These are phyloP conservation scores for Pleurotus eryngii DNA, from an alignment of 768 basidiomycete genomes.

Conservation along the genomic window DNA sequence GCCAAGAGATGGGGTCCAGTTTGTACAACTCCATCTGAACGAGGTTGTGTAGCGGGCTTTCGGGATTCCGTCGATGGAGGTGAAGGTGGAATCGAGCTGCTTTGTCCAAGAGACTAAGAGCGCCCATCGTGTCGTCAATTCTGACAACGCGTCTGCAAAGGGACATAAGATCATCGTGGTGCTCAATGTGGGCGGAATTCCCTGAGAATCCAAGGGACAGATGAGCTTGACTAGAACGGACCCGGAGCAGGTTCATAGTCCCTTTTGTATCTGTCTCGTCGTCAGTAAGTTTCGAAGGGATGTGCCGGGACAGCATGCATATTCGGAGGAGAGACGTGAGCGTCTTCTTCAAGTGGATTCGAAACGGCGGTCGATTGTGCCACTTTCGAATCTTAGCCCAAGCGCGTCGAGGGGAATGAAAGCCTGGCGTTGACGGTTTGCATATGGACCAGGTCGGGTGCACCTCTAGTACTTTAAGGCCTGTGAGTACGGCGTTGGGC, in stretches of 20 bases:
- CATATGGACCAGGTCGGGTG: conserved; percentile 59
- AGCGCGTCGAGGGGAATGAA: conserved; percentile 31
- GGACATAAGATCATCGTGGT: conserved; percentile 37
- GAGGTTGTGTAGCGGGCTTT: conserved; percentile 41
- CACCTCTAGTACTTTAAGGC: conserved; percentile 48
- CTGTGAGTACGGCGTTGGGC: conserved; percentile 49
- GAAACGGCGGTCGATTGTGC: conserved; percentile 56
- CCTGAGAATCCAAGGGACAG: conserved; percentile 43
- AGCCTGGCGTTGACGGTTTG: conserved; percentile 32
- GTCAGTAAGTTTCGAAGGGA: conserved; percentile 28
- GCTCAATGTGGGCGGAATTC: conserved; percentile 36
- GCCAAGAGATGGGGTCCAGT: conserved; percentile 42
- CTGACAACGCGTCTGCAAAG: conserved; percentile 33
- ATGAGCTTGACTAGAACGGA: conserved; percentile 43
- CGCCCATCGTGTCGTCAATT: conserved; percentile 28
- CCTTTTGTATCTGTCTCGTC: conserved; percentile 27
- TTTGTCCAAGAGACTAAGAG: conserved; percentile 44
- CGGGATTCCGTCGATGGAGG: conserved; percentile 47
- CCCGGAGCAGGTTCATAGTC: conserved; percentile 45
- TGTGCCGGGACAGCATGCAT: conserved; percentile 39
- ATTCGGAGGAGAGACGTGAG: conserved; percentile 40
- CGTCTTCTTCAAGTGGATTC: conserved; percentile 48
- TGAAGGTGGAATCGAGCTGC: conserved; percentile 61
- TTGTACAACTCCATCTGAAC: conserved; percentile 52
- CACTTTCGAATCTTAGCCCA: conserved; percentile 51